A percentile compares a stretch with the other conserved stretches of the same genome.
These are phyloP conservation scores for Lyophyllum decastes DNA, from an alignment of 768 basidiomycete genomes.

Conservation along the genomic window DNA sequence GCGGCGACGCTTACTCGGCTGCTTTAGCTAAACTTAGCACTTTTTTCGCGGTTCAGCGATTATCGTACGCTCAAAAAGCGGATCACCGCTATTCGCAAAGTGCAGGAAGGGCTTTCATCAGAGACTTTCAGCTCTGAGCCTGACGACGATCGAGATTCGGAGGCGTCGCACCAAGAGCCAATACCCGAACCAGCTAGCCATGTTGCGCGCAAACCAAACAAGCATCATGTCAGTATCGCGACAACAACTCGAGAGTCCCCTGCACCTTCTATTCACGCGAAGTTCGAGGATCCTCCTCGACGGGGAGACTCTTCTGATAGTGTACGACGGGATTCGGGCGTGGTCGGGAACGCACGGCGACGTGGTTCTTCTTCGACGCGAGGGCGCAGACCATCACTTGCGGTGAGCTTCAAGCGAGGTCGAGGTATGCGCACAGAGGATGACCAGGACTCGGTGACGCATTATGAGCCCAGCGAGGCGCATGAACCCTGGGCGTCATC, in stretches of 20 bases:
- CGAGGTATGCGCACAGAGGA: neutral
- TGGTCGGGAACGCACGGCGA: neutral
- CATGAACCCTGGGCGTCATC: neutral
- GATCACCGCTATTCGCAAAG: constrained; percentile 55
- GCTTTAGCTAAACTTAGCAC: neutral
- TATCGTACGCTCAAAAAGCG: constrained; percentile 72
- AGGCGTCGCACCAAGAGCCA: neutral
- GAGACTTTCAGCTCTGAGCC: constrained; percentile 20
- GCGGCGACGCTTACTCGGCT: constrained; percentile 14
- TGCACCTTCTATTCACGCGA: neutral
- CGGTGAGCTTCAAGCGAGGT: neutral
- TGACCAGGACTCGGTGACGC: neutral
- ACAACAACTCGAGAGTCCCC: neutral
- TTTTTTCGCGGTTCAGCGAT: constrained; percentile 44
- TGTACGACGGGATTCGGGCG: neutral
- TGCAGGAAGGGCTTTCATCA: constrained; percentile 26
- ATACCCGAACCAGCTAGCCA: neutral
- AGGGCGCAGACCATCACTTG: neutral
- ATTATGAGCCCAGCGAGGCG: neutral
- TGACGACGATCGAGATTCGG: constrained; percentile 7
- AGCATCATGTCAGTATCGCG: neutral
- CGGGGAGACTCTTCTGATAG: neutral
- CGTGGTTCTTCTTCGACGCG: neutral
- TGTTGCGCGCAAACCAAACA: neutral
- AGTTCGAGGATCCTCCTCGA: neutral